Conservation (phyloP, 495 filamentous ascomycete species). For the Aspergillus kassunensis region DNA sequence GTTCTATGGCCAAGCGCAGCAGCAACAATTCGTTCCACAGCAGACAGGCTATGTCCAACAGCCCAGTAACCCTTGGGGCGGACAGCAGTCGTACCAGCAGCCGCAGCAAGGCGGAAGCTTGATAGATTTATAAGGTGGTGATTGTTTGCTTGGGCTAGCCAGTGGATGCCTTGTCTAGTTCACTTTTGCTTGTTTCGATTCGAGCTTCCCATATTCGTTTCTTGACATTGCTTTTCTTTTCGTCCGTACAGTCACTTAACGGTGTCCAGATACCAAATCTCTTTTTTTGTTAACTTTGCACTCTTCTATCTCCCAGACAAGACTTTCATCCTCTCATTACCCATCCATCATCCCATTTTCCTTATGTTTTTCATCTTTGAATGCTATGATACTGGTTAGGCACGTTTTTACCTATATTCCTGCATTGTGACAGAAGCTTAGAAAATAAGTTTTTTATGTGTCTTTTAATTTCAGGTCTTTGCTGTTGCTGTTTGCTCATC, state of each 20-base stretch:
- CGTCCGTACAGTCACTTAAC: not conserved
- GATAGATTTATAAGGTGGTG: slow-evolving; percentile 72
- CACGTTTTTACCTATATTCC: slow-evolving; percentile 1
- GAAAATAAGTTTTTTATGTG: slow-evolving; percentile 5
- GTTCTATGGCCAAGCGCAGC: slow-evolving; percentile 73
- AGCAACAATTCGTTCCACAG: slow-evolving; percentile 57
- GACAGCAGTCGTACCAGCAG: slow-evolving; percentile 47
- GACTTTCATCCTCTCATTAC: not conserved
- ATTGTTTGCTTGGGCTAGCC: no score
- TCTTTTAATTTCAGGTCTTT: no score
- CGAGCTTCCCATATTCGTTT: not conserved
- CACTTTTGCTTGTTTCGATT: slow-evolving; percentile 1
- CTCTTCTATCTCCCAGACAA: not conserved
- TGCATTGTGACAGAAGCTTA: slow-evolving; percentile 4
- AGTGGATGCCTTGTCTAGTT: slow-evolving; percentile 5
- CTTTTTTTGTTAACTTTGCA: slow-evolving; percentile 2
- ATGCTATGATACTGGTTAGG: slow-evolving; percentile 12
- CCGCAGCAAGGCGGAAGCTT: slow-evolving; percentile 69
- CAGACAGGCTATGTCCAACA: slow-evolving; percentile 43
- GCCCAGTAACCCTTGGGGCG: slow-evolving; percentile 71
- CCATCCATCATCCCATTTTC: not conserved
- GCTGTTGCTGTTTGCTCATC: no score
- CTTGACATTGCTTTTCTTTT: slow-evolving; percentile 6
- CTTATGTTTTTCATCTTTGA: slow-evolving; percentile 5
- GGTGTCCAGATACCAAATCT: slow-evolving; percentile 15